Percentiles rank a stretch among this genome's conserved stretches.
Conservation (phyloP, 164 flowering plant species). For the Umbellularia californica region DNA sequence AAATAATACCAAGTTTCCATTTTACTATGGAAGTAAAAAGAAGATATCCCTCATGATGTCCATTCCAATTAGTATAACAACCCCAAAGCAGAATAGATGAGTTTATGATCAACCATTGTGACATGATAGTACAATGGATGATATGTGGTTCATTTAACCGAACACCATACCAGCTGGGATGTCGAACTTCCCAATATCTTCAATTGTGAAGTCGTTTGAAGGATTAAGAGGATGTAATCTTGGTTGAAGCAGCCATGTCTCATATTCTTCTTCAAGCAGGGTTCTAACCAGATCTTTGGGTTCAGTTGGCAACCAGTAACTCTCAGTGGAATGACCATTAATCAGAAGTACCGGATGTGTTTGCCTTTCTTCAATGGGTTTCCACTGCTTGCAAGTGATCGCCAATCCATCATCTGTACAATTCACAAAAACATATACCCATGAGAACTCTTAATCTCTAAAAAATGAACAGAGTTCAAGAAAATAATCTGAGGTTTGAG, state of each 20-base stretch:
- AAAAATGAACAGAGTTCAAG: no score
- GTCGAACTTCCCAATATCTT: constrained; percentile 54
- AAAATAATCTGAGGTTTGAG: no score
- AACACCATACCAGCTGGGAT: constrained; percentile 46
- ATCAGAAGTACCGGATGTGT: constrained; percentile 43
- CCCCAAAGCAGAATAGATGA: no score
- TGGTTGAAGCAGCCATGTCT: constrained; percentile 48
- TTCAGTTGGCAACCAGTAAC: constrained; percentile 57
- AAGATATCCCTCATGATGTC: no score
- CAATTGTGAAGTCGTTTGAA: constrained; percentile 45
- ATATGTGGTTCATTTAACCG: background rate
- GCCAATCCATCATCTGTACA: constrained; percentile 39
- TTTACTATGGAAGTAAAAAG: no score
- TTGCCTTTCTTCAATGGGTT: constrained; percentile 18
- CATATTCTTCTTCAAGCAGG: constrained; percentile 41
- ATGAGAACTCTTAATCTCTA: background rate
- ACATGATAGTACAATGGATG: background rate
- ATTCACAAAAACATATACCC: constrained; percentile 1
- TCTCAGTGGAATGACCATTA: constrained; percentile 55
- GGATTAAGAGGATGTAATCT: constrained; percentile 48
- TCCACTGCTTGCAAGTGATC: constrained; percentile 43
- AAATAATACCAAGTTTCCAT: no score
- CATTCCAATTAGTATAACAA: no score
- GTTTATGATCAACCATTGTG: no score
- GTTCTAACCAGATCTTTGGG: constrained; percentile 55